Base-by-base conservation (phyloP, 345 rosid genomes). In the Alliaria petiolata region DNA sequence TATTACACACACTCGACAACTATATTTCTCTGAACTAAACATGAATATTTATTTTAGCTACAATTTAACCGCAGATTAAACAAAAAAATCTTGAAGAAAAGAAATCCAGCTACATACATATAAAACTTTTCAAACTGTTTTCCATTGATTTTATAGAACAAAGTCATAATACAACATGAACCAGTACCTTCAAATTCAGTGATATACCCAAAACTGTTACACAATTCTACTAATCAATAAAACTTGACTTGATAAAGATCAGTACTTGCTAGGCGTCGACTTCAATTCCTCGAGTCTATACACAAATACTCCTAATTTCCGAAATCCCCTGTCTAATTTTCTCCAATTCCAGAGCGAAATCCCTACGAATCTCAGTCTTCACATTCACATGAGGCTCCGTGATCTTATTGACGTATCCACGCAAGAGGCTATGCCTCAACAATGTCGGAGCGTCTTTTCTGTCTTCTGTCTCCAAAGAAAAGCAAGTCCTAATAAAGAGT, bases 401-500 rank as follows among this genome's bases (percentile, higher is more conserved):
- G 22, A 3, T 42, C 62, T 30, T 54, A 8, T 42, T 31, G 5
- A 54, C 53, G 0, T 33, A 44, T 10, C 20, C 76, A 42, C 35
- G 16, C 34, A 67, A 34, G 64, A 75, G 67, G 33, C 17, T 6
- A 17, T 61, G 57, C 2, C 5, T 49, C 69, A 59, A 8, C 33
- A 75, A n/a, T 17, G 69, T 61, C 40, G 56, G 22, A 0, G 69
- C 69, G 20, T 68, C 74, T 42, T 17, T 61, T 52, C 63, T 75
- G 14, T 75, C 58, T 0, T 52, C 11, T 0, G 22, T 1, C 1
- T 65, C 33, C 6, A 7, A 17, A 5, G 78, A 9, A 14, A 75
- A 75, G 28, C 78, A 75, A 52, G 74, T 52, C 63, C 36, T 26
- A 0, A 68, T 12, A 75, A 75, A 68, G 28, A 22, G 16, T 14